phyloP scores from a whole-genome alignment of 2,329 filamentous ascomycete species.

The Fusarium proliferatum region DNA sequence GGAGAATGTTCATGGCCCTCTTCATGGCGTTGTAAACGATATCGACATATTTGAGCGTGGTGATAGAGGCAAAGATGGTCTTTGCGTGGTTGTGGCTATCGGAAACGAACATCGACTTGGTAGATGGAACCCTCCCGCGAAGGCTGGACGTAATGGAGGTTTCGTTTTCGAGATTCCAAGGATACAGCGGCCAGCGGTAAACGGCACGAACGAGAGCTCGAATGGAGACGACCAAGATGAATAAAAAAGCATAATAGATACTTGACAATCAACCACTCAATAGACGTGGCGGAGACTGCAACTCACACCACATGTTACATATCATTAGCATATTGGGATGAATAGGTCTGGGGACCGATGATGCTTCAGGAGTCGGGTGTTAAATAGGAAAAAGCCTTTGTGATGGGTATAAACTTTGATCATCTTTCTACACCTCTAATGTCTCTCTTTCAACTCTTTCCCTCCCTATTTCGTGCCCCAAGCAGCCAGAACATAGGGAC shows the following conservation, averaged over 20 bases:
- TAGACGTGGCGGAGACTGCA: constrained; percentile 38
- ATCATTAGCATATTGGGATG: constrained; percentile 21
- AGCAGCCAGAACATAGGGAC: neutral
- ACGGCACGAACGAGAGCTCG: constrained; percentile 48
- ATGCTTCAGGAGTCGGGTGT: constrained; percentile 25
- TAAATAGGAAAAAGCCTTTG: constrained; percentile 17
- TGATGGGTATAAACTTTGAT: constrained; percentile 31
- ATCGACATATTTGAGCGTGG: constrained; percentile 89
- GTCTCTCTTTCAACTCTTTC: neutral
- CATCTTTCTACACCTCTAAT: constrained; percentile 23
- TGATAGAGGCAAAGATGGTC: constrained; percentile 77
- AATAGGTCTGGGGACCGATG: neutral
- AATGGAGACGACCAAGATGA: constrained; percentile 39
- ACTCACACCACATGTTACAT: constrained; percentile 25
- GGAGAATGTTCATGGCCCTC: constrained; percentile 49
- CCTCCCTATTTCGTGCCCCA: neutral
- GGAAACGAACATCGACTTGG: constrained; percentile 89
- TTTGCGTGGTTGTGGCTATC: constrained; percentile 87
- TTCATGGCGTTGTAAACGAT: constrained; percentile 87
- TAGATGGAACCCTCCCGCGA: constrained; percentile 75
- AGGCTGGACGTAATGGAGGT: constrained; percentile 79
- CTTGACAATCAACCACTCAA: constrained; percentile 33
- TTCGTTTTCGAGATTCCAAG: constrained; percentile 85
- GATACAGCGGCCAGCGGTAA: constrained; percentile 48
- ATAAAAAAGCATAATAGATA: constrained; percentile 42